Base-by-base conservation (phyloP, 208 protist genomes). In the Trypanosoma vivax region DNA sequence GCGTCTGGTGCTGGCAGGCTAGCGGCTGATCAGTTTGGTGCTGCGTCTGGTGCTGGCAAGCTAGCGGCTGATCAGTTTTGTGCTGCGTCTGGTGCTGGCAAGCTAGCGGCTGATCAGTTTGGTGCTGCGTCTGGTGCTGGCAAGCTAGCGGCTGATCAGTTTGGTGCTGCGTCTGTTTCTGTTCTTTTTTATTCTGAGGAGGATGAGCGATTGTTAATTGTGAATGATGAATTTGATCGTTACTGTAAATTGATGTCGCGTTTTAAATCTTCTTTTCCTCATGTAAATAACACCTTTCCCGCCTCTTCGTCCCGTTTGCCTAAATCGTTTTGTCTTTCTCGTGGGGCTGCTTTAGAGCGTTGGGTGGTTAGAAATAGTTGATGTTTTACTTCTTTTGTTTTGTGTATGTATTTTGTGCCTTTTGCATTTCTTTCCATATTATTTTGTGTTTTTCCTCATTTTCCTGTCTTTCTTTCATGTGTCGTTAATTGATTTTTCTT, bases 321-420 rank as follows among this genome's bases (percentile, higher is more conserved):
- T n/a, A 28, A 4, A 19, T 25, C 14, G 7, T 43, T 49, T 54
- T 27, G 29, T 38, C 13, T 5, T 1, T 19, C 1, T 19, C 5
- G 38, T 4, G 34, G 24, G 25, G 19, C 9, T 33, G 55, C 55
- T 19, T 53, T 78, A 3, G 75, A 83, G 33, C 50, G 63, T 18
- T 83, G 75, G 70, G 50, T 83, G 13, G 28, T 73, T 28, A 54
- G 70, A 14, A 77, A 78, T 65, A 53, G 60, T 27, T 70, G 48
- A 40, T 13, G 23, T 39, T 38, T 16, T 29, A 21, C n/a, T 41
- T 53, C 31, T 38, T 53, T 25, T 6, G 30, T 14, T 24, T 5
- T 28, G 21, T 28, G 43, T 49, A 37, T 63, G 27, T 43, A 25
- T 54, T 53, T 34, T 62, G 55, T 46, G 37, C 16, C 19, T 6